Conservation (phyloP, 2,329 filamentous ascomycete genomes). For the Chaetothyriales sp. region DNA sequence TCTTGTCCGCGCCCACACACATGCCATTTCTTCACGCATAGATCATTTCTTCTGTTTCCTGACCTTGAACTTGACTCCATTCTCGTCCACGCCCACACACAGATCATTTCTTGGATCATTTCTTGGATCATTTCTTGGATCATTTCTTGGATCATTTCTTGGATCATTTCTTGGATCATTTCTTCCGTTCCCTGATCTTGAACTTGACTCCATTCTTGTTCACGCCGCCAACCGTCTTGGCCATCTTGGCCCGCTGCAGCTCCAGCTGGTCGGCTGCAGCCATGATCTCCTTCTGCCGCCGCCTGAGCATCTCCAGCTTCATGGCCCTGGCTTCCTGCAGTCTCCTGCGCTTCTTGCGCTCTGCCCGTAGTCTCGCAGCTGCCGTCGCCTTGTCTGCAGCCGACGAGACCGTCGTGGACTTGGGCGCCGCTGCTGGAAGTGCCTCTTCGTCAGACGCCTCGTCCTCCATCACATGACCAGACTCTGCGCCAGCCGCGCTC, state of each 20-base stretch:
- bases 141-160: too few species aligned
- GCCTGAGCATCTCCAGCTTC: conserved; percentile 40
- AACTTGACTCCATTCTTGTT: conserved; percentile 53
- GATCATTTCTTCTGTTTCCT: conserved; percentile 46
- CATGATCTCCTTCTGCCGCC: conserved; percentile 41
- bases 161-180: too few species aligned
- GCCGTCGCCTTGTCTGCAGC: conserved; percentile 30
- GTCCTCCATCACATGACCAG: conserved; percentile 12
- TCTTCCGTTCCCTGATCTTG: conserved; percentile 50
- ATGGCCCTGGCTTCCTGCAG: conserved; percentile 35
- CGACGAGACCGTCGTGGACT: conserved; percentile 31
- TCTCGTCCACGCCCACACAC: conserved; percentile 52
- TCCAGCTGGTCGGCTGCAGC: conserved; percentile 45
- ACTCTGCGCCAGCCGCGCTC: conserved; percentile 5
- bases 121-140: too few species aligned
- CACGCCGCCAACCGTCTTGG: conserved; percentile 44
- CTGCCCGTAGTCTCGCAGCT: conserved; percentile 25
- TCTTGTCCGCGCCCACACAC: conserved; percentile 51
- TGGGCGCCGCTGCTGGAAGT: conserved; percentile 5
- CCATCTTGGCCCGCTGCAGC: conserved; percentile 48
- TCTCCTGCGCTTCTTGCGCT: conserved; percentile 35
- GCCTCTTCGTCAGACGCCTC: conserved; percentile 8
- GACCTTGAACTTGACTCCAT: conserved; percentile 51
- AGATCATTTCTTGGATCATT: too few species aligned
- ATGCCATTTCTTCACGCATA: too few species aligned